Evolutionary conservation across 169 alveolate species (phyloP).

Genomic region (Plasmodium fragile): DNA sequence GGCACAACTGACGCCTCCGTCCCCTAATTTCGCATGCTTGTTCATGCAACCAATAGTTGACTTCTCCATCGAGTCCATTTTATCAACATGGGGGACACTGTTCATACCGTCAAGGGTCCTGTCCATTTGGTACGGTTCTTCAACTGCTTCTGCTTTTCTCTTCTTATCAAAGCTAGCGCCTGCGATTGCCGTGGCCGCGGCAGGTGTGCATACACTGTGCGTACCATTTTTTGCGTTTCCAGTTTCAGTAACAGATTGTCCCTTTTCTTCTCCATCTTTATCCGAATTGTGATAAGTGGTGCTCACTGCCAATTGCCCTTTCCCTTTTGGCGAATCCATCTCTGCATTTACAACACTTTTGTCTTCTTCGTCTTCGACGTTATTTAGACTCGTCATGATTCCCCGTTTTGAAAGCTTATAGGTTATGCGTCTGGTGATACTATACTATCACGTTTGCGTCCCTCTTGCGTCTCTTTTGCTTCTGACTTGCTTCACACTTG

Average conservation of each 20-base stretch:
- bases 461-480: not conserved
- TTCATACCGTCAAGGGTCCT: not conserved
- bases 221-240: not conserved
- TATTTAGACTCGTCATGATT: constrained; percentile 3
- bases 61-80: not conserved
- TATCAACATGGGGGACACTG: not conserved
- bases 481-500: not conserved
- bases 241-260: not conserved
- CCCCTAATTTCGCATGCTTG: not conserved
- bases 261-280: not conserved
- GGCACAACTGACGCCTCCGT: not conserved
- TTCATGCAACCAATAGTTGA: not conserved
- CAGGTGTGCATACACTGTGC: not conserved
- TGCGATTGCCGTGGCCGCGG: not conserved
- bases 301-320: not conserved
- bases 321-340: constrained; percentile 2
- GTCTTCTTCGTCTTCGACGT: not conserved
- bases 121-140: not conserved
- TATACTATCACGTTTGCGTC: not conserved
- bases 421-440: not conserved
- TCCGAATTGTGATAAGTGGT: not conserved
- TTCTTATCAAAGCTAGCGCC: constrained; percentile 19
- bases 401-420: not conserved
- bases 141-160: constrained; percentile 30
- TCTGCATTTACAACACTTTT: constrained; percentile 1